Evolutionary conservation across 2,329 filamentous ascomycete species (phyloP).

Genomic region (Fusarium chuoi): DNA sequence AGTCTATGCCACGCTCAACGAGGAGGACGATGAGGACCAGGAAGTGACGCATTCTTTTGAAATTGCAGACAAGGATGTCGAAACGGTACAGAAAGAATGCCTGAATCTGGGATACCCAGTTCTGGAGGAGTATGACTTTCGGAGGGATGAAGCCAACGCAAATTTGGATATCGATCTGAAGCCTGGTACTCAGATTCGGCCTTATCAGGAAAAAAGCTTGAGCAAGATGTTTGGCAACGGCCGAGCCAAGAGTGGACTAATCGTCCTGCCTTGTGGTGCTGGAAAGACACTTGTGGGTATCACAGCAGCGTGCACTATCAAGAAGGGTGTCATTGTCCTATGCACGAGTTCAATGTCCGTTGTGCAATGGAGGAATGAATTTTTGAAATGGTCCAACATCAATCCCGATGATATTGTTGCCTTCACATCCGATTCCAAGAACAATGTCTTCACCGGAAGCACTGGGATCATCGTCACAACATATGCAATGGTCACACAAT

Average conservation of each 20-base stretch:
- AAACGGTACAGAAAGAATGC: constrained; percentile 89
- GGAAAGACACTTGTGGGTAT: constrained; percentile 99
- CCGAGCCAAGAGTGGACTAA: constrained; percentile 95
- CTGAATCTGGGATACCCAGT: constrained; percentile 87
- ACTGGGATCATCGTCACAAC: constrained; percentile 98
- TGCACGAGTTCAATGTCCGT: constrained; percentile 99
- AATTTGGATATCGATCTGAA: constrained; percentile 94
- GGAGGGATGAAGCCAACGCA: constrained; percentile 87
- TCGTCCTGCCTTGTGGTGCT: constrained; percentile 94
- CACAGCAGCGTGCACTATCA: constrained; percentile 96
- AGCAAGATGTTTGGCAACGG: constrained; percentile 99
- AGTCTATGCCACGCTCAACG: constrained; percentile 78
- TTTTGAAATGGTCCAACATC: constrained; percentile 97
- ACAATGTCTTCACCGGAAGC: constrained; percentile 79
- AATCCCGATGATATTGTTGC: constrained; percentile 92
- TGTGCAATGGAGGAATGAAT: constrained; percentile 95
- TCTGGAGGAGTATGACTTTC: constrained; percentile 96
- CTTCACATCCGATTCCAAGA: constrained; percentile 94
- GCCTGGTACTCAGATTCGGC: constrained; percentile 87
- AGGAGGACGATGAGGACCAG: constrained; percentile 87
- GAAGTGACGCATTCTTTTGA: constrained; percentile 94
- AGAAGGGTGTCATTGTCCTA: constrained; percentile 94
- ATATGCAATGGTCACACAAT: constrained; percentile 98
- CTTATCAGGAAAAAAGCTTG: constrained; percentile 96
- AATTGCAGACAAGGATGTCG: constrained; percentile 83